A percentile compares a stretch with the other conserved stretches of the same genome.
phyloP scores from a whole-genome alignment of 164 flowering plant genomes.

The Vitis rotundifolia region DNA sequence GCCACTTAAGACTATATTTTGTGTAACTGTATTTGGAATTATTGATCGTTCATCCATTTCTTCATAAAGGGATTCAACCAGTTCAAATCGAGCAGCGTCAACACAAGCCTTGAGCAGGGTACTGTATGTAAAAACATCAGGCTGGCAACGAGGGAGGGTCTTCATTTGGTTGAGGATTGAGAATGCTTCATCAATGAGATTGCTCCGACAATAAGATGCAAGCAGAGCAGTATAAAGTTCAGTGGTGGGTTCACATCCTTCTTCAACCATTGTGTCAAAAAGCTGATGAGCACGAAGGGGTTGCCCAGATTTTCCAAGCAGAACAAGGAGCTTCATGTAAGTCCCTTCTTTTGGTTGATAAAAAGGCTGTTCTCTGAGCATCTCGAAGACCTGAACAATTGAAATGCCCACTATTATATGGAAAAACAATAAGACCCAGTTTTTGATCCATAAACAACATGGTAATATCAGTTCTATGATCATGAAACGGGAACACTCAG shows the following conservation, averaged over 20 bases:
- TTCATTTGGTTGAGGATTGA: slow-evolving; percentile 71
- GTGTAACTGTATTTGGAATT: slow-evolving; percentile 88
- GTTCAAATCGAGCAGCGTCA: slow-evolving; percentile 65
- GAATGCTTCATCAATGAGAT: slow-evolving; percentile 76
- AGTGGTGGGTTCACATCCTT: slow-evolving; percentile 73
- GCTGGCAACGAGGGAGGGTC: slow-evolving; percentile 80
- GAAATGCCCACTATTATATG: not conserved
- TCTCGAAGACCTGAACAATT: slow-evolving; percentile 67
- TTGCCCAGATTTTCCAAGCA: slow-evolving; percentile 82
- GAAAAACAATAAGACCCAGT: not conserved
- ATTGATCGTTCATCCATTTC: slow-evolving; percentile 77
- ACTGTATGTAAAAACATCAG: slow-evolving; percentile 83
- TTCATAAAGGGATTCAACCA: slow-evolving; percentile 64
- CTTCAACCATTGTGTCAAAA: slow-evolving; percentile 81
- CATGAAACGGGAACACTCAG: not conserved
- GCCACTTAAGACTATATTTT: slow-evolving; percentile 81
- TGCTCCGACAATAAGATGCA: slow-evolving; percentile 74
- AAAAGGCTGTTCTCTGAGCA: slow-evolving; percentile 82
- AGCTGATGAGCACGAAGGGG: slow-evolving; percentile 71
- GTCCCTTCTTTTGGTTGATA: slow-evolving; percentile 88
- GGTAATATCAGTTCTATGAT: not conserved
- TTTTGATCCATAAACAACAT: not conserved
- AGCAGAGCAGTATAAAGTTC: slow-evolving; percentile 87
- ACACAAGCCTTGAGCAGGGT: slow-evolving; percentile 79
- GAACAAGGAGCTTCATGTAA: slow-evolving; percentile 86